These are phyloP conservation scores for Petrea volubilis DNA, from an alignment of 257 asterid species.

Conservation along the genomic window DNA sequence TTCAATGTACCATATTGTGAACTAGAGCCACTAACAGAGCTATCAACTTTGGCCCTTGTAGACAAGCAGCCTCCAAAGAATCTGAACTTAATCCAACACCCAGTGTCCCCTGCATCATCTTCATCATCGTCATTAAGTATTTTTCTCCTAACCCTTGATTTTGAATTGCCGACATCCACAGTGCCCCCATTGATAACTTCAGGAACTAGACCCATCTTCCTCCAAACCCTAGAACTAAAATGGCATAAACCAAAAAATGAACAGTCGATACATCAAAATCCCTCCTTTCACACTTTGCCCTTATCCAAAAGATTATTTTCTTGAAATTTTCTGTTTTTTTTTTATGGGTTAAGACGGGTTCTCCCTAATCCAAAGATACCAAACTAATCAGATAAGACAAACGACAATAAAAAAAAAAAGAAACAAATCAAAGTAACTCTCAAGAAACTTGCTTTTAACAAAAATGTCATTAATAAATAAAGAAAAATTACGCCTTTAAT, in stretches of 20 bases:
- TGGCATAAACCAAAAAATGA: conserved; percentile 16
- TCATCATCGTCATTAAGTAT: conserved; percentile 48
- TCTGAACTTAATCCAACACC: conserved; percentile 67
- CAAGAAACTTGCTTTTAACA: conserved; percentile 20
- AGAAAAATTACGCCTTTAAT: conserved; percentile 34
- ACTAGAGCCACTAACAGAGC: conserved; percentile 63
- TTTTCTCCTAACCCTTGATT: conserved; percentile 43
- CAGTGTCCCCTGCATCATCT: conserved; percentile 37
- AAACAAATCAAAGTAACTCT: conserved; percentile 12
- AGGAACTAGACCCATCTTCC: conserved; percentile 55
- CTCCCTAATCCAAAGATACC: conserved; percentile 46
- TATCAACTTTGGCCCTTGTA: conserved; percentile 62
- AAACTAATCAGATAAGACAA: conserved; percentile 43
- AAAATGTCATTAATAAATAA: conserved; percentile 11
- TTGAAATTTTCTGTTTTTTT: conserved; percentile 16
- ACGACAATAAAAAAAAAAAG: conserved; percentile 19
- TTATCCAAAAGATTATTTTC: conserved; percentile 38
- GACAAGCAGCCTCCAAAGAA: conserved; percentile 68
- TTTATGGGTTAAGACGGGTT: conserved; percentile 21
- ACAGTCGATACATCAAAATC: conserved; percentile 31
- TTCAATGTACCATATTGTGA: conserved; percentile 52
- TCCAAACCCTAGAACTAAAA: conserved; percentile 38
- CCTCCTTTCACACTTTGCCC: conserved; percentile 33
- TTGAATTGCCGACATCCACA: conserved; percentile 41
- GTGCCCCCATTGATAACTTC: conserved; percentile 36